Evolutionary conservation across 1,284 basidiomycete genomes (phyloP).

Genomic region (Microbotryomycetes sp.): DNA sequence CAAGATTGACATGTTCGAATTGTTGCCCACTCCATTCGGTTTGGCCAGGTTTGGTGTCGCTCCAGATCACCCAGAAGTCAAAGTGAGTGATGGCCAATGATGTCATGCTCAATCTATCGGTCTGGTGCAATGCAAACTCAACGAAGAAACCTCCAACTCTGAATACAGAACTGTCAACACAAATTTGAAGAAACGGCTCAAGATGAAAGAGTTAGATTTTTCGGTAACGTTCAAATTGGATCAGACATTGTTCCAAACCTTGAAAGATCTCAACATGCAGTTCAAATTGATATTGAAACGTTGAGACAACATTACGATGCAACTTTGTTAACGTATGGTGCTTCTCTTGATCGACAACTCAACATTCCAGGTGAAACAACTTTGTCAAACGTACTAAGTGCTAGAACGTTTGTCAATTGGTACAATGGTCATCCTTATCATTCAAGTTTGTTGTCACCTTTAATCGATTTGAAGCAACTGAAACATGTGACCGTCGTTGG

Average conservation of each 20-base stretch:
- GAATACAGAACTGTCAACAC: conserved; percentile 80
- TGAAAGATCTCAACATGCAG: conserved; percentile 48
- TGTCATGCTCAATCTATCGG: background rate
- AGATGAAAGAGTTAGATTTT: conserved; percentile 76
- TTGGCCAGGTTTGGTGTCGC: conserved; percentile 95
- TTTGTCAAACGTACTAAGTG: conserved; percentile 59
- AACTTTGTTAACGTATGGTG: conserved; percentile 73
- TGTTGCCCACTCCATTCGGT: conserved; percentile 89
- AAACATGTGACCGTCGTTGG: conserved; percentile 79
- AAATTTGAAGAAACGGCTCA: conserved; percentile 76
- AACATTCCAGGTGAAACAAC: conserved; percentile 42
- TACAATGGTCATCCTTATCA: conserved; percentile 84
- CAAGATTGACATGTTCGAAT: conserved; percentile 82
- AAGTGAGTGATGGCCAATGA: conserved; percentile 51
- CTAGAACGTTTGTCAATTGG: conserved; percentile 88
- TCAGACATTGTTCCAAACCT: conserved; percentile 17
- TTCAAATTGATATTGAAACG: conserved; percentile 54
- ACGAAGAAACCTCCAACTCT: conserved; percentile 4
- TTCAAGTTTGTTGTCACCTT: conserved; percentile 43
- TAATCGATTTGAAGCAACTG: conserved; percentile 51
- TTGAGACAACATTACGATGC: conserved; percentile 69
- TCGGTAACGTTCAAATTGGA: conserved; percentile 78
- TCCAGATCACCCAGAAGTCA: conserved; percentile 98
- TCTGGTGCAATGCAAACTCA: background rate
- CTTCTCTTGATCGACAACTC: conserved; percentile 50